A percentile compares a stretch with the other conserved stretches of the same genome.
phyloP scores from a whole-genome alignment of 2,329 filamentous ascomycete genomes.

The Domatiomyces globalis region DNA sequence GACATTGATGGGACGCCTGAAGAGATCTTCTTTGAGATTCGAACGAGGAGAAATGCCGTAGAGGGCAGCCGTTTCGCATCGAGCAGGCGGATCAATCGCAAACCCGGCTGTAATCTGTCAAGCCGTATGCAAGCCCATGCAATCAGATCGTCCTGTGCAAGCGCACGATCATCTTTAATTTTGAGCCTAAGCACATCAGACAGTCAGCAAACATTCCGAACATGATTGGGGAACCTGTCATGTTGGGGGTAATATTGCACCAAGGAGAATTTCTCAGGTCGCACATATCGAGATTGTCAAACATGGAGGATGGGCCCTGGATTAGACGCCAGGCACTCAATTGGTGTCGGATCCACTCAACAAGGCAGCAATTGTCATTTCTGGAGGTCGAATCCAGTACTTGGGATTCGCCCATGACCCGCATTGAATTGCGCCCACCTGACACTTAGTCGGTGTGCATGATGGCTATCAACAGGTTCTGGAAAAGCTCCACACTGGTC shows the following conservation, averaged over 20 bases:
- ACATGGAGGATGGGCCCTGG: neutral
- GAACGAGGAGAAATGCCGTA: slow-evolving; percentile 58
- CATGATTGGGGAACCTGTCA: neutral
- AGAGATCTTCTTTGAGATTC: slow-evolving; percentile 45
- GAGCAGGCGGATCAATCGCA: slow-evolving; percentile 62
- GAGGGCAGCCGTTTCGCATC: slow-evolving; percentile 53
- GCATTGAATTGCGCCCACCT: neutral
- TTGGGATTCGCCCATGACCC: neutral
- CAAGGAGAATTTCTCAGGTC: neutral
- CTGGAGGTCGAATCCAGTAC: neutral
- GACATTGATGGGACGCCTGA: neutral
- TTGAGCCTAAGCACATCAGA: slow-evolving; percentile 47
- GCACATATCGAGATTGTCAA: neutral
- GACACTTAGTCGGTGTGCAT: neutral
- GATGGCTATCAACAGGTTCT: neutral
- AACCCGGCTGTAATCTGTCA: slow-evolving; percentile 62
- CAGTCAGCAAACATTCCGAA: neutral
- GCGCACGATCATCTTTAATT: slow-evolving; percentile 65
- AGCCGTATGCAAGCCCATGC: slow-evolving; percentile 83
- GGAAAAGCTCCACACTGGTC: neutral
- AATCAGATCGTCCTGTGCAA: slow-evolving; percentile 61
- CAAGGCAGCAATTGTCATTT: neutral
- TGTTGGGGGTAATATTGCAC: neutral
- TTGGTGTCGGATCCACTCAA: neutral
- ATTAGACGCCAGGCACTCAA: neutral